Conservation (phyloP, 2,329 filamentous ascomycete genomes). For the Epicoccum nigrum region DNA sequence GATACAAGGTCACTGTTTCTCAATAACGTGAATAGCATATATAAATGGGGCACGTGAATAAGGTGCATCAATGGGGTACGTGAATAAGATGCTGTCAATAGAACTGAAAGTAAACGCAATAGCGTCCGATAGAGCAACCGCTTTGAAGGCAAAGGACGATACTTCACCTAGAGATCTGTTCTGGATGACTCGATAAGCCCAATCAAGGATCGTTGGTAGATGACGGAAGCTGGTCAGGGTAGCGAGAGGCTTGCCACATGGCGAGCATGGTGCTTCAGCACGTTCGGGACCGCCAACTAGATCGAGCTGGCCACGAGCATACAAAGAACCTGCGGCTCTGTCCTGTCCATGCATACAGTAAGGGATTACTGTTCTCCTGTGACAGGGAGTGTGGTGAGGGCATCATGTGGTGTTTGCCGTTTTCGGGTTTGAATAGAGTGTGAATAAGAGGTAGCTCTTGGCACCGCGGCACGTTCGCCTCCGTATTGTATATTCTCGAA, state of each 20-base stretch:
- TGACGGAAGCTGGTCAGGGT: slow-evolving; percentile 10
- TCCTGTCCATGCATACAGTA: slow-evolving; percentile 12
- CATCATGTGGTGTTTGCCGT: slow-evolving; percentile 19
- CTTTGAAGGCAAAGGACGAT: slow-evolving; percentile 19
- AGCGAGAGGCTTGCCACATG: not conserved
- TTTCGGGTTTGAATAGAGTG: slow-evolving; percentile 40
- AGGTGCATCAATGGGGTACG: slow-evolving; percentile 25
- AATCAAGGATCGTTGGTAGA: slow-evolving; percentile 1
- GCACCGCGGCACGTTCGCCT: slow-evolving; percentile 9
- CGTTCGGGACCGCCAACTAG: slow-evolving; percentile 5
- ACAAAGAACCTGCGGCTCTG: slow-evolving; percentile 18
- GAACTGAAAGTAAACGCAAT: slow-evolving; percentile 4
- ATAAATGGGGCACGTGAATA: slow-evolving; percentile 26
- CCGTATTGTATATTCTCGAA: not conserved
- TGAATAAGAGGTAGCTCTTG: slow-evolving; percentile 32
- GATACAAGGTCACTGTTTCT: not conserved
- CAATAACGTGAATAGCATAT: too few relatives aligned
- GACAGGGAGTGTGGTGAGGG: slow-evolving; percentile 21
- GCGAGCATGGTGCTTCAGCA: slow-evolving; percentile 11
- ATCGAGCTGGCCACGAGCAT: slow-evolving; percentile 3
- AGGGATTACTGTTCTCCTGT: slow-evolving; percentile 22
- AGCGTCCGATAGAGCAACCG: slow-evolving; percentile 17
- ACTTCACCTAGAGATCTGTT: not conserved
- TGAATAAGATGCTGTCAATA: slow-evolving; percentile 15
- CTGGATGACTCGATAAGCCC: slow-evolving; percentile 12